Base-by-base conservation (phyloP, 306 rosid species). In the Abrus precatorius region DNA sequence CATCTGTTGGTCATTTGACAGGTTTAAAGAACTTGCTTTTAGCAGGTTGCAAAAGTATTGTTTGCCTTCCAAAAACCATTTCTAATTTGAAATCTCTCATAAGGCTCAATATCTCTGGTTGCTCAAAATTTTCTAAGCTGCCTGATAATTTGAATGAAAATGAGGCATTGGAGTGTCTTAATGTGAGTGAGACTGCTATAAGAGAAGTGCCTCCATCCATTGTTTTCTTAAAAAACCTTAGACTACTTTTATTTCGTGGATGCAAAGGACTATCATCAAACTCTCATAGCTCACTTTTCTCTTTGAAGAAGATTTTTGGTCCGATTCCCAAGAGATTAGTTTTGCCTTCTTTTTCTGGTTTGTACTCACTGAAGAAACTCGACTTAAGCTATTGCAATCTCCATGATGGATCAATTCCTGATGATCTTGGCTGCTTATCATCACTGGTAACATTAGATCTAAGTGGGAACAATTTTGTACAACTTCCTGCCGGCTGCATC, bases 321-420 rank as follows among this genome's bases (percentile, higher is more conserved):
- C 72, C 83, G 29, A 41, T 40, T 59, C 28, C 55, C 8, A 80
- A n/a, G 38, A 52, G 47, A 75, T 52, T 61, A 30, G 27, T 41
- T 41, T 73, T 80, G 40, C 60, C 84, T 72, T 38, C 70, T 55
- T 61, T 53, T 71, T 80, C 79, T 49, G 49, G 84, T 52, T 5
- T 80, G 10, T 53, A 41, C 14, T 5, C 29, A 8, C 52, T 80
- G 74, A 72, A 30, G 49, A 54, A 50, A 53, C 50, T 80, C 8
- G 48, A 64, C 50, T 38, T 81, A 6, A 64, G 74, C 3, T 9
- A 72, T 28, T 80, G 84, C 56, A 80, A 72, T 50, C 84, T 80
- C 41, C 8, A 30, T 52, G 84, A 80, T 63, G 74, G 66, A 72
- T 52, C 84, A 72, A 80, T 80, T 80, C 79, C 78, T 50, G 48